Base-by-base conservation (phyloP, 192 early-diverging fungal genomes). In the Linnemannia exigua region DNA sequence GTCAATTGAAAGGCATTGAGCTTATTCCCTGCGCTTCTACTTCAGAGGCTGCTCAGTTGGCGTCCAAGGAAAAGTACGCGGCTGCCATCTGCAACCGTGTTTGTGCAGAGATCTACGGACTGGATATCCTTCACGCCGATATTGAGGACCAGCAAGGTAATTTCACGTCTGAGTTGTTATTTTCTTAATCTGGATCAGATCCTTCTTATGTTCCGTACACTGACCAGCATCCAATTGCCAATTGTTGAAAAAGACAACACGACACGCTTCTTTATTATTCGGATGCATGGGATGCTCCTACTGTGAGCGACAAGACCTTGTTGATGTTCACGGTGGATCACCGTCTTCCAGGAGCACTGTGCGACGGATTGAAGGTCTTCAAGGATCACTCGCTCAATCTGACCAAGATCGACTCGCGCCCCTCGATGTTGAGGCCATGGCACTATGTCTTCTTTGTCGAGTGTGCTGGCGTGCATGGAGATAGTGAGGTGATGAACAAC, bases 371-470 rank as follows among this genome's bases (percentile, higher is more conserved):
- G 37, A 93, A 92, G 31, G 94, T 97, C 51, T 95, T 99, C 88
- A 96, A 96, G 79, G 91, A 94, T 77, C 80, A 93, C 74, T 84
- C 90, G 16, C 89, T 99, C 82, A 98, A 98, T 88, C 87, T 98
- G 67, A 96, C 95, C 36, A 96, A 95, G 50, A 97, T 98, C 84
- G 97, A 98, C 87, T 95, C 96, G 67, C 92, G 96, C 44, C 98
- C 98, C 5, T 94, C 94, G 52, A 88, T 93, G 25, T 87, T 92
- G 74, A 89, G 93, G 41, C 93, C 92, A 76, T 98, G 97, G 97
- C 96, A 98, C 84, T 99, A 97, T 87, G 93, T 95, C 76, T 99
- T 98, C 87, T 97, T 98, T 91, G 92, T 98, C 46, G 97, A 99
- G 83, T 93, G 96, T 72, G 90, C 91, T 41, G 98, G 97, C 14